Percentiles rank a stretch among this genome's conserved stretches.
Evolutionary conservation across 2,329 filamentous ascomycete species (phyloP).

Genomic region (Trichoderma breve): DNA sequence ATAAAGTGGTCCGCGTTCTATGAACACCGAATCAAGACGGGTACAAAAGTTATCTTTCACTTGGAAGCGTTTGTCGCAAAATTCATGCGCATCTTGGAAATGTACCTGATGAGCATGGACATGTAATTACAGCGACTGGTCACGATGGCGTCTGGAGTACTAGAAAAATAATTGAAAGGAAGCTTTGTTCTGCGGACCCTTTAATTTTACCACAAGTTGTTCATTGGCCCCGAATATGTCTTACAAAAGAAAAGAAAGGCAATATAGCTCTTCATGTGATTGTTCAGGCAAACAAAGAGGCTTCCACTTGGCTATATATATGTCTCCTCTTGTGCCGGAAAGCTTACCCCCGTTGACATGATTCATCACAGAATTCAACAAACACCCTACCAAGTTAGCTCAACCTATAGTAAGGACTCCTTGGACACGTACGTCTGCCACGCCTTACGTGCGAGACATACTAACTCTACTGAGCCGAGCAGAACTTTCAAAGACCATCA

Average conservation of each 20-base stretch:
- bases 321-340: not conserved
- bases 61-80: slow-evolving; percentile 97
- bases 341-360: not conserved
- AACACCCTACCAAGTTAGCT: not conserved
- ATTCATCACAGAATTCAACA: not conserved
- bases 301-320: not conserved
- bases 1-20: slow-evolving; percentile 97
- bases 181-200: not conserved
- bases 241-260: not conserved
- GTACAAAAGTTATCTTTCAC: slow-evolving; percentile 96
- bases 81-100: slow-evolving; percentile 95
- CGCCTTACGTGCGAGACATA: not conserved
- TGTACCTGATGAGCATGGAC: slow-evolving; percentile 86
- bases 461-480: not conserved
- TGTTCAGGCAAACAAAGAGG: not conserved
- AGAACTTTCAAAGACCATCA: not conserved
- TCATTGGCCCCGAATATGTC: not conserved
- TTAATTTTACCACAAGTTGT: not conserved
- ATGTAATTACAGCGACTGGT: slow-evolving; percentile 40
- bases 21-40: slow-evolving; percentile 89
- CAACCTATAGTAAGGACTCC: not conserved
- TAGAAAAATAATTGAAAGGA: not conserved
- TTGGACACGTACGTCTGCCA: not conserved
- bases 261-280: not conserved
- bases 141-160: slow-evolving; percentile 15